Evolutionary conservation across 768 basidiomycete species (phyloP).

Genomic region (Auricularia sp.): DNA sequence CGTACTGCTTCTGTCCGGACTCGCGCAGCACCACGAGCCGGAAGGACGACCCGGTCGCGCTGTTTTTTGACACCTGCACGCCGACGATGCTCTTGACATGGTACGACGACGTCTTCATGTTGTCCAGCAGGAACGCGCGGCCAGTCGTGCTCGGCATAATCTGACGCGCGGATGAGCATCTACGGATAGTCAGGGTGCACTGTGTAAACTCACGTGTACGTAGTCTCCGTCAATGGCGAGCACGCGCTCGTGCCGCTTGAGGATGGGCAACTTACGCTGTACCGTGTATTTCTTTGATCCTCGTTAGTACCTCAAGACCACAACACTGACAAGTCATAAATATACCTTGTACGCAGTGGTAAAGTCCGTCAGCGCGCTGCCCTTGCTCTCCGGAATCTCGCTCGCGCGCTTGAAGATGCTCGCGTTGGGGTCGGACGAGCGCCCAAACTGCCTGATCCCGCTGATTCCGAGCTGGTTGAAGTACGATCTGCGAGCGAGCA

Average conservation of each 20-base stretch:
- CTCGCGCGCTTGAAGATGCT: constrained; percentile 89
- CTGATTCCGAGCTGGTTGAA: constrained; percentile 1
- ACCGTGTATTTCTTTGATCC: constrained; percentile 70
- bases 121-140: constrained; percentile 63
- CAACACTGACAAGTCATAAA: background rate
- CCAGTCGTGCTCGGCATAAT: constrained; percentile 79
- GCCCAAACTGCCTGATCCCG: background rate
- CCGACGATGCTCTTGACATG: constrained; percentile 80
- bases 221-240: constrained; percentile 94
- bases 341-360: constrained; percentile 78
- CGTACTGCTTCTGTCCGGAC: constrained; percentile 79
- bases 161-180: constrained; percentile 24
- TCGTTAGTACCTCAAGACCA: background rate
- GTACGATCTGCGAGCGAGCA: background rate
- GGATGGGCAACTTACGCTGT: constrained; percentile 91
- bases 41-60: constrained; percentile 54
- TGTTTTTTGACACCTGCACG: constrained; percentile 75
- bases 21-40: constrained; percentile 77
- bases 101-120: constrained; percentile 83
- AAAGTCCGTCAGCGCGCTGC: constrained; percentile 60
- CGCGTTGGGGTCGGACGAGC: constrained; percentile 28
- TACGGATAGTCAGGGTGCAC: too few species aligned
- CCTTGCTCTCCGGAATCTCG: constrained; percentile 48
- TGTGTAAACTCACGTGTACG: constrained; percentile 52
- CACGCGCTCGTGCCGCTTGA: constrained; percentile 80